These are phyloP conservation scores for Apiotrichum gracile DNA, from an alignment of 1,284 basidiomycete species.

Conservation along the genomic window DNA sequence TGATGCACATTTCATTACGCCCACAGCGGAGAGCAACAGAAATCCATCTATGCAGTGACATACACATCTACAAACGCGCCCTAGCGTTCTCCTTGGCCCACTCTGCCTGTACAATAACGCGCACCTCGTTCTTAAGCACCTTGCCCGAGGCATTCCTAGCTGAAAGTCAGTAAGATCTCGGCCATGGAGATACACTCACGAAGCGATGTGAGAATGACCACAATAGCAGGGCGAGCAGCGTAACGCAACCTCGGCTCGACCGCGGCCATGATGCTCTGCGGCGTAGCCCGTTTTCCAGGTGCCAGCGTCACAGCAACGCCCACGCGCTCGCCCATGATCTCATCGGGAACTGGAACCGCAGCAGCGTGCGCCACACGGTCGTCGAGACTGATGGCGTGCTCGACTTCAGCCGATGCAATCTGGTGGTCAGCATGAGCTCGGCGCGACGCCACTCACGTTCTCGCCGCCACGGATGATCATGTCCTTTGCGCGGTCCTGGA, in stretches of 20 bases:
- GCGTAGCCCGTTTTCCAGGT: constrained; percentile 1
- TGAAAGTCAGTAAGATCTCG: background rate
- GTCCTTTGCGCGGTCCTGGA: constrained; percentile 27
- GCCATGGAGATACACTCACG: constrained; percentile 5
- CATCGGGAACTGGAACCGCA: constrained; percentile 32
- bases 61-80: background rate
- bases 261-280: background rate
- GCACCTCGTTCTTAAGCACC: constrained; percentile 3
- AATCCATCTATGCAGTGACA: no score
- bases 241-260: constrained; percentile 7
- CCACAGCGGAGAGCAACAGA: no score
- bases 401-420: constrained; percentile 35
- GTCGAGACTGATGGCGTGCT: constrained; percentile 34
- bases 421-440: background rate
- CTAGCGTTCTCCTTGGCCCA: constrained; percentile 13
- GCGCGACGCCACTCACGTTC: constrained; percentile 33
- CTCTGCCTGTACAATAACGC: constrained; percentile 13
- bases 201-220: constrained; percentile 6
- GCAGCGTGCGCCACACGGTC: constrained; percentile 27
- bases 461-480: constrained; percentile 43
- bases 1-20: no score
- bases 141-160: constrained; percentile 3
- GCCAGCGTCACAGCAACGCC: constrained; percentile 31
- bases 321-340: constrained; percentile 32
- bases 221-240: constrained; percentile 5